Evolutionary conservation across 306 rosid genomes (phyloP).

Genomic region (Casuarina cunninghamiana): DNA sequence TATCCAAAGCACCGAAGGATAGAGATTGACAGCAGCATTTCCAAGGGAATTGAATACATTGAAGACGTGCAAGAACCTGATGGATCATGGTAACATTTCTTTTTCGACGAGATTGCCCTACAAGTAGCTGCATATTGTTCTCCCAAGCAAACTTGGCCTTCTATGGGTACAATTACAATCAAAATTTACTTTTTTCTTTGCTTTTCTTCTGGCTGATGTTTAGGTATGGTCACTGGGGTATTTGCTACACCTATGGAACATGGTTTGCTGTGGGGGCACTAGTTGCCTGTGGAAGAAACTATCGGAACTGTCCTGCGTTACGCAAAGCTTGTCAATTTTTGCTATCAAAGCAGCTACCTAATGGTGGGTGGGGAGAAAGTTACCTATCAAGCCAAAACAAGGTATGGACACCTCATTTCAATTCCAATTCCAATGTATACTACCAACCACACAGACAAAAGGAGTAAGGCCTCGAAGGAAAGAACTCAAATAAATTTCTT

Average conservation of each 20-base stretch:
- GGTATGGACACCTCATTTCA: constrained; percentile 30
- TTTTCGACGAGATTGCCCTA: background rate
- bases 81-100: constrained; percentile 63
- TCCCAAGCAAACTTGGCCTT: background rate
- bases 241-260: constrained; percentile 74
- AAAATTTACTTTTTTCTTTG: no score
- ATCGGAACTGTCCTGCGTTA: constrained; percentile 36
- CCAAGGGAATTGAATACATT: constrained; percentile 45
- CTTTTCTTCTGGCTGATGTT: background rate
- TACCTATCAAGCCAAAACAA: constrained; percentile 64
- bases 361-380: constrained; percentile 90
- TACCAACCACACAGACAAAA: background rate
- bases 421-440: background rate
- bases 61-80: constrained; percentile 52
- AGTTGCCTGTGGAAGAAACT: constrained; percentile 46
- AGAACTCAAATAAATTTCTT: background rate
- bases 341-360: constrained; percentile 61
- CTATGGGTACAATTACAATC: background rate
- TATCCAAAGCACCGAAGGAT: constrained; percentile 53
- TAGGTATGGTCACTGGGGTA: constrained; percentile 86
- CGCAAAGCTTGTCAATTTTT: constrained; percentile 60
- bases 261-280: constrained; percentile 70
- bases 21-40: constrained; percentile 51
- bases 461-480: background rate
- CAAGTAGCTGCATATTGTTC: background rate